Evolutionary conservation across 306 rosid genomes (phyloP).

Genomic region (Coriaria nepalensis): DNA sequence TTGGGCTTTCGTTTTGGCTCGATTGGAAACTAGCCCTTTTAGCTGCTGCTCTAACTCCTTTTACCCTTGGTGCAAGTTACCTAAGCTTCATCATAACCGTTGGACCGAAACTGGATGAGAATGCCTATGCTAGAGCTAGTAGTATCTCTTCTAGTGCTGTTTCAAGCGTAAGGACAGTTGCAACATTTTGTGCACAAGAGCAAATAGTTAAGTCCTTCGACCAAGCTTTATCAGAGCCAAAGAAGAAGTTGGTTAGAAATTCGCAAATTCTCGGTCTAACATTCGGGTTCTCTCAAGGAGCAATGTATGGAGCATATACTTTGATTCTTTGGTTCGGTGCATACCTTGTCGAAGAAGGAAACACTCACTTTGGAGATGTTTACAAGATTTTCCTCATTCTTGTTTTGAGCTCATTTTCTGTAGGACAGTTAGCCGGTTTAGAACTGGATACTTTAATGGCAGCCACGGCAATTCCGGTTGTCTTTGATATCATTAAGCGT

Average conservation of each 20-base stretch:
- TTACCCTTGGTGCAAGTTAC: slow-evolving; percentile 88
- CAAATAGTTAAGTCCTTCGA: slow-evolving; percentile 59
- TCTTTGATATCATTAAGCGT: slow-evolving; percentile 48
- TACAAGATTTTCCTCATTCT: slow-evolving; percentile 74
- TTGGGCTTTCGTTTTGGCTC: slow-evolving; percentile 40
- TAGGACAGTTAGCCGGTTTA: slow-evolving; percentile 83
- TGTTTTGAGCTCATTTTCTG: slow-evolving; percentile 86
- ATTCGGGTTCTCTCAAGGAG: slow-evolving; percentile 66
- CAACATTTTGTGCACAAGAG: slow-evolving; percentile 80
- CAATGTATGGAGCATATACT: slow-evolving; percentile 76
- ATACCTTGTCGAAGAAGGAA: slow-evolving; percentile 32
- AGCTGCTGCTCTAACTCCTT: slow-evolving; percentile 73
- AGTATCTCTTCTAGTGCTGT: slow-evolving; percentile 84
- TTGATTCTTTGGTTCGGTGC: slow-evolving; percentile 72
- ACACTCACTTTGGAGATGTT: slow-evolving; percentile 44
- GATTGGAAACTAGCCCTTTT: slow-evolving; percentile 49
- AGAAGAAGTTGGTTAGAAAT: slow-evolving; percentile 36
- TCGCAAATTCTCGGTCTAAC: slow-evolving; percentile 59
- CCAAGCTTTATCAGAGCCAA: slow-evolving; percentile 52
- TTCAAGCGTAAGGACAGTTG: slow-evolving; percentile 69
- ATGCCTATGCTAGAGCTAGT: slow-evolving; percentile 68
- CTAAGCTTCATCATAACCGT: slow-evolving; percentile 57
- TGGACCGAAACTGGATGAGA: slow-evolving; percentile 55
- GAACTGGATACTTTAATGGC: slow-evolving; percentile 88
- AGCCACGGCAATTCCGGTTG: slow-evolving; percentile 48